phyloP scores from a whole-genome alignment of 805 yeast genomes.

The Scheffersomyces lignosus region DNA sequence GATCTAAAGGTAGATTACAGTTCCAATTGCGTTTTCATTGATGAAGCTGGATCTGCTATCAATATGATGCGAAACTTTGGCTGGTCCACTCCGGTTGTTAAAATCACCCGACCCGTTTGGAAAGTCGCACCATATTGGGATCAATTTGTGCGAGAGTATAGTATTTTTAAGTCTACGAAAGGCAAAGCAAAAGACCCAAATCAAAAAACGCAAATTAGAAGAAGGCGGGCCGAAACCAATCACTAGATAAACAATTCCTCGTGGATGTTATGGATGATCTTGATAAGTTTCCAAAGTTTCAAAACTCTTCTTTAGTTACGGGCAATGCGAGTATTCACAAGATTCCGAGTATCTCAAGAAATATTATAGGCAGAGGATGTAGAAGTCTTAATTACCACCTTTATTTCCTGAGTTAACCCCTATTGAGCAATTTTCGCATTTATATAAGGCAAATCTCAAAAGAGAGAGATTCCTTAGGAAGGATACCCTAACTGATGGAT shows the following conservation, averaged over 20 bases:
- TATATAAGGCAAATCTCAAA: not conserved
- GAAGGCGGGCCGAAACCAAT: too few species aligned
- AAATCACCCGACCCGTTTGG: too few species aligned
- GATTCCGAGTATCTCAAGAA: slow-evolving; percentile 9
- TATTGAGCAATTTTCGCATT: slow-evolving; percentile 15
- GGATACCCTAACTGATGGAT: not conserved
- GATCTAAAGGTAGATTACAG: not conserved
- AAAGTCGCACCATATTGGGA: slow-evolving; percentile 7
- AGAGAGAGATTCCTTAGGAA: not conserved
- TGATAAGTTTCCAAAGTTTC: slow-evolving; percentile 3
- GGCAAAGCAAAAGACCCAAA: too few species aligned
- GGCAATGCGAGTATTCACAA: slow-evolving; percentile 15
- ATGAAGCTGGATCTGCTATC: slow-evolving; percentile 14
- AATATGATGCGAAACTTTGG: slow-evolving; percentile 6
- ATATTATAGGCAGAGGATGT: slow-evolving; percentile 9
- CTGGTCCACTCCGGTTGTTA: slow-evolving; percentile 8
- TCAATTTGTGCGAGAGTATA: too few species aligned
- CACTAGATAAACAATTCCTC: too few species aligned
- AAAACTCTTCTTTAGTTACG: slow-evolving; percentile 6
- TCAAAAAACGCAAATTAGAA: too few species aligned
- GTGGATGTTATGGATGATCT: too few species aligned
- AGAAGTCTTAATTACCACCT: slow-evolving; percentile 12
- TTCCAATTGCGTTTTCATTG: slow-evolving; percentile 9
- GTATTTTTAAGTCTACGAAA: too few species aligned
- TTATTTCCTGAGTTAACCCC: slow-evolving; percentile 12